Conservation (phyloP, 768 basidiomycete genomes). For the Boletus eberwhitei region DNA sequence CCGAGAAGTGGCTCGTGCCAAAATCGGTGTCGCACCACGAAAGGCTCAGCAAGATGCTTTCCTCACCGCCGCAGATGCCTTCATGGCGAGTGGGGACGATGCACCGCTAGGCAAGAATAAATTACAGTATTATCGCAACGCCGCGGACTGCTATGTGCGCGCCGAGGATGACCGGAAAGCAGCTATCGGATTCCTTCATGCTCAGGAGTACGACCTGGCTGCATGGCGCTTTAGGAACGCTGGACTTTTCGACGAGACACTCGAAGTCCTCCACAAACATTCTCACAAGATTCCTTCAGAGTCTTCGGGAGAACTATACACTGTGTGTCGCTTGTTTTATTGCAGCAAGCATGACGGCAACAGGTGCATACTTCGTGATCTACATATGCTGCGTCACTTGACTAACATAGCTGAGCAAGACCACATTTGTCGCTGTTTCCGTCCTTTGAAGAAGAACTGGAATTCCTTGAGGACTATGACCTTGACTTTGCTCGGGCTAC, state of each 20-base stretch:
- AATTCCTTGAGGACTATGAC: conserved; percentile 55
- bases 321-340: conserved; percentile 46
- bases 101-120: conserved; percentile 27
- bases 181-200: conserved; percentile 41
- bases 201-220: conserved; percentile 41
- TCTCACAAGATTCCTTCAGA: conserved; percentile 27
- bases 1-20: conserved; percentile 46
- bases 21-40: conserved; percentile 24
- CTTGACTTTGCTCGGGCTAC: conserved; percentile 47
- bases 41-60: conserved; percentile 38
- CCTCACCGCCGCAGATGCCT: conserved; percentile 46
- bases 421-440: conserved; percentile 47
- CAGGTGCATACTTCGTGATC: conserved; percentile 11
- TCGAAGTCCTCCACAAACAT: conserved; percentile 41
- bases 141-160: conserved; percentile 46
- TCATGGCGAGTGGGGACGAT: conserved; percentile 39
- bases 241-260: conserved; percentile 52
- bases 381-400: neutral
- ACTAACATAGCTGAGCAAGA: conserved; percentile 31
- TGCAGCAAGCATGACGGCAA: conserved; percentile 30
- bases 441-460: conserved; percentile 48
- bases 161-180: conserved; percentile 41
- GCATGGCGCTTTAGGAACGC: conserved; percentile 48
- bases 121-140: conserved; percentile 38
- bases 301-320: conserved; percentile 37